Evolutionary conservation across 129 eudicot species (phyloP).

Genomic region (Glebionis coronaria): DNA sequence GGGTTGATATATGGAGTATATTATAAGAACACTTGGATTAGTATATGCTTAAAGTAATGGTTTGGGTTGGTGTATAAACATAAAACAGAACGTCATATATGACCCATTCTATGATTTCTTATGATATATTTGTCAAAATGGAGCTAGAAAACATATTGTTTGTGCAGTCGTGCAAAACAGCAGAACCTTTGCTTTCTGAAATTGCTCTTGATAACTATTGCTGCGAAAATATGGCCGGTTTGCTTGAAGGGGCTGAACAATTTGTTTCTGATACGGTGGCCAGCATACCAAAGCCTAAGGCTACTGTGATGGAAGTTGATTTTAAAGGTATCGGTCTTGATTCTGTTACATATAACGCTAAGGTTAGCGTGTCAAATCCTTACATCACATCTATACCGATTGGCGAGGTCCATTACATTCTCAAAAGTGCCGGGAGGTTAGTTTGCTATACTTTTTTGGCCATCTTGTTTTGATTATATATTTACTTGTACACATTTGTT

Average conservation of each 20-base stretch:
- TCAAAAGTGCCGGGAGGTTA: slow-evolving; percentile 39
- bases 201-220: background rate
- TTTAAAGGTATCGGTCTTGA: slow-evolving; percentile 14
- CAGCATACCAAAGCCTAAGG: slow-evolving; percentile 32
- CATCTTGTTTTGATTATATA: background rate
- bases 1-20: background rate
- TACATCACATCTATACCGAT: slow-evolving; percentile 25
- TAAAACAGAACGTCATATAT: background rate
- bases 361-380: slow-evolving; percentile 36
- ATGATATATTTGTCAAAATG: background rate
- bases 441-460: slow-evolving; percentile 2
- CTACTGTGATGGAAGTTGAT: slow-evolving; percentile 14
- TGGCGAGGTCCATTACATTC: slow-evolving; percentile 29
- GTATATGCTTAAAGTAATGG: no score
- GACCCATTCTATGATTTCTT: background rate
- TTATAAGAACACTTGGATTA: background rate
- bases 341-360: slow-evolving; percentile 23
- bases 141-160: background rate
- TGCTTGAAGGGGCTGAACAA: slow-evolving; percentile 22
- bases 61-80: no score
- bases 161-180: background rate
- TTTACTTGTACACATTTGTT: background rate
- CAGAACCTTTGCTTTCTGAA: slow-evolving; percentile 4
- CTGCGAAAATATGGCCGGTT: slow-evolving; percentile 21
- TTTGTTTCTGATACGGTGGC: slow-evolving; percentile 25